Evolutionary conservation across 306 rosid species (phyloP).

Genomic region (Cicer pinnatifidum): DNA sequence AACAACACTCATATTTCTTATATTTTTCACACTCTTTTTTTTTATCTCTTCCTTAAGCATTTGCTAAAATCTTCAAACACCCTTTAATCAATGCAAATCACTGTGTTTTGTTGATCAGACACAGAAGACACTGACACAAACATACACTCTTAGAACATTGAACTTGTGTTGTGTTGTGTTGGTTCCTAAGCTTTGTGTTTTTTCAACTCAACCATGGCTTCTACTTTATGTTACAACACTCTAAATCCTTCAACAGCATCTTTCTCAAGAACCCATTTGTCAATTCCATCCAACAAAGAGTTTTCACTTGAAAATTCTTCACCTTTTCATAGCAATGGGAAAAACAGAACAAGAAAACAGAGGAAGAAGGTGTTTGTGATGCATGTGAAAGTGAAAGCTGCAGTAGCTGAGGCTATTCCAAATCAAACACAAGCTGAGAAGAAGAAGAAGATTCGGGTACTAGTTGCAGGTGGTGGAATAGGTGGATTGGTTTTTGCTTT

Average conservation of each 20-base stretch:
- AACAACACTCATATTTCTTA: neutral
- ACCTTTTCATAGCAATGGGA: conserved; percentile 41
- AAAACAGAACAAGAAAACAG: conserved; percentile 45
- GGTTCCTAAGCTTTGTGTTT: neutral
- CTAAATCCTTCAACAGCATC: conserved; percentile 60
- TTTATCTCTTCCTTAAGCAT: neutral
- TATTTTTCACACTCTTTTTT: neutral
- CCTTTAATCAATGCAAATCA: neutral
- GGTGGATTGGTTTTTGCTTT: conserved; percentile 96
- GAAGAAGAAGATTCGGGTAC: conserved; percentile 66
- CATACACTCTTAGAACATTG: neutral
- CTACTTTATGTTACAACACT: conserved; percentile 57
- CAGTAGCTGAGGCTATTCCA: conserved; percentile 50
- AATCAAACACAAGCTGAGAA: conserved; percentile 28
- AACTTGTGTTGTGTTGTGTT: neutral
- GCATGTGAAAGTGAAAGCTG: conserved; percentile 57
- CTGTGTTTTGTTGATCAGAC: conserved; percentile 35
- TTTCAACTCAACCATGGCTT: conserved; percentile 58
- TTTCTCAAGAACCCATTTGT: conserved; percentile 60
- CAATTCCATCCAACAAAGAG: conserved; percentile 51
- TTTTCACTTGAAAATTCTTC: conserved; percentile 49
- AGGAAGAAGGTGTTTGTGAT: conserved; percentile 45
- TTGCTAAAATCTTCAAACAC: neutral
- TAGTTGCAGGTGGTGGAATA: conserved; percentile 96
- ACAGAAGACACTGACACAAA: conserved; percentile 10